Evolutionary conservation across 805 yeast species (phyloP).

Genomic region (Candida peoriensis): DNA sequence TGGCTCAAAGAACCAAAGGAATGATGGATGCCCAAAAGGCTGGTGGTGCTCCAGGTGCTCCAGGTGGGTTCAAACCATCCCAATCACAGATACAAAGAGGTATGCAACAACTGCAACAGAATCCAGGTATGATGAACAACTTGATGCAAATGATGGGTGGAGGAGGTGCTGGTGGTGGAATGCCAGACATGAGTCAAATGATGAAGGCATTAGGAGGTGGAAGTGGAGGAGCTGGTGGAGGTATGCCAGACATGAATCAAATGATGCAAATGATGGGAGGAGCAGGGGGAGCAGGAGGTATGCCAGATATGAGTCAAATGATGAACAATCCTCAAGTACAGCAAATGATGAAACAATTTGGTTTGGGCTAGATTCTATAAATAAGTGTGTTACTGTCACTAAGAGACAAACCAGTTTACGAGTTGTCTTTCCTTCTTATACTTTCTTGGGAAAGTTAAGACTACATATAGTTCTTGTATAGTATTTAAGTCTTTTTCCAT

Average conservation of each 20-base stretch:
- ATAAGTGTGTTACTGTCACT: too few species aligned
- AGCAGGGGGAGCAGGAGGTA: conserved; percentile 23
- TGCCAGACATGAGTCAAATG: conserved; percentile 63
- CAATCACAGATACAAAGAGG: conserved; percentile 43
- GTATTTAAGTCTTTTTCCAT: too few species aligned
- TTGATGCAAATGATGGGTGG: conserved; percentile 58
- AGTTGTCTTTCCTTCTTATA: too few species aligned
- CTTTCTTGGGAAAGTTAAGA: too few species aligned
- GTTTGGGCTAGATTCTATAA: conserved; percentile 24
- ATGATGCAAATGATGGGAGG: conserved; percentile 54
- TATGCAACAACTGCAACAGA: conserved; percentile 59
- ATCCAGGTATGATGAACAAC: conserved; percentile 71
- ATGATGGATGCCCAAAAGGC: conserved; percentile 40
- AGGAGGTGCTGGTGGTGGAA: conserved; percentile 46
- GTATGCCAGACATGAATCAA: conserved; percentile 64
- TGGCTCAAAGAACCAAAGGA: conserved; percentile 69
- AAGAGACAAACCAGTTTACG: too few species aligned
- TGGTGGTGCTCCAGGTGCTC: conserved; percentile 49
- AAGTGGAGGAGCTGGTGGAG: conserved; percentile 45
- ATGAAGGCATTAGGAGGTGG: conserved; percentile 51
- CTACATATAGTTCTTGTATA: too few species aligned
- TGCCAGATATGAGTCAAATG: conserved; percentile 33
- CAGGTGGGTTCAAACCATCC: conserved; percentile 41
- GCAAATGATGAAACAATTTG: conserved; percentile 46
- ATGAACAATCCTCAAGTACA: conserved; percentile 42